Conservation (phyloP, 139 green algal genomes). For the Tetradesmus obliquus region DNA sequence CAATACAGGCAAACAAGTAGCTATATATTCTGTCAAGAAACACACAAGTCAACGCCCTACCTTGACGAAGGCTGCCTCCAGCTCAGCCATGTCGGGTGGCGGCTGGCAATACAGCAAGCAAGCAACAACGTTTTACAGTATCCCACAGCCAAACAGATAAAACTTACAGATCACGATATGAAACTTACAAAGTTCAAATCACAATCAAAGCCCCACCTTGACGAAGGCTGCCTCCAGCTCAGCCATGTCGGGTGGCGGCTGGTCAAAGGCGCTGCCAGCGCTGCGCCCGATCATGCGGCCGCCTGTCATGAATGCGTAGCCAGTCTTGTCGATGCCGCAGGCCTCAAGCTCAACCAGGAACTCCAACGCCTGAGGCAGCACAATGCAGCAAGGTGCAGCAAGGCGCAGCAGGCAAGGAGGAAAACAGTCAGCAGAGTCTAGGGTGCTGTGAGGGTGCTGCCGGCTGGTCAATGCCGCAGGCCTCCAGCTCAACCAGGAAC, state of each 20-base stretch:
- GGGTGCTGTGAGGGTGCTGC: too few relatives aligned
- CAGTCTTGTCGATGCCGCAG: background rate
- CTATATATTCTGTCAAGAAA: too few relatives aligned
- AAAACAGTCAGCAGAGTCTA: too few relatives aligned
- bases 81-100: background rate
- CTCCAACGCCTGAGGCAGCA: slow-evolving; percentile 9
- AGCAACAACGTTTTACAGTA: too few relatives aligned
- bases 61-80: slow-evolving; percentile 21
- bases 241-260: background rate
- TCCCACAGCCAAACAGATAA: too few relatives aligned
- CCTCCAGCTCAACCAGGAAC: slow-evolving; percentile 37
- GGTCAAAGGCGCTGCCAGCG: background rate
- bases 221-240: slow-evolving; percentile 18
- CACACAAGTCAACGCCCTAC: background rate
- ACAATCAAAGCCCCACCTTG: too few relatives aligned
- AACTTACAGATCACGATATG: too few relatives aligned
- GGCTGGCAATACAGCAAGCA: too few relatives aligned
- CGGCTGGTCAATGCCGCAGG: too few relatives aligned
- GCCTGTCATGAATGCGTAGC: slow-evolving; percentile 49
- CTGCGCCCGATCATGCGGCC: slow-evolving; percentile 41
- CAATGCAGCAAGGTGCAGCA: background rate
- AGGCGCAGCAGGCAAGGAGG: too few relatives aligned
- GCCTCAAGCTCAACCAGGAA: slow-evolving; percentile 38
- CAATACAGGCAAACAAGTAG: too few relatives aligned
- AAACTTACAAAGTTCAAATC: too few relatives aligned